Base-by-base conservation (phyloP, 2,329 filamentous ascomycete species). In the Chaetomium sp. region DNA sequence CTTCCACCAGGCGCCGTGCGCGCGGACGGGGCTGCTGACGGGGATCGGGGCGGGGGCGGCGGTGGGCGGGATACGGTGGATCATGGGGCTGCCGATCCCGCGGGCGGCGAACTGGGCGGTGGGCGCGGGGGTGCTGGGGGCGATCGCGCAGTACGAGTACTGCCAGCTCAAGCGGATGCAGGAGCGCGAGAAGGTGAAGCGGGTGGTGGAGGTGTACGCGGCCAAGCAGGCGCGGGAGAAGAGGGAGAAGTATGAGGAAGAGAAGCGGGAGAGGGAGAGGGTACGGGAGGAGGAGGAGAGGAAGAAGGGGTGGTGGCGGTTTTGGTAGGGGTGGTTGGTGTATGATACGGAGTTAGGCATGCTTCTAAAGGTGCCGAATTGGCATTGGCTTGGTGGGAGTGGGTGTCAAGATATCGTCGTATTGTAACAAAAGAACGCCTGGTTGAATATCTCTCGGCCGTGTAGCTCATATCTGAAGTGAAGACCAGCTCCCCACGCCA, bases 21-120 rank as follows among this genome's bases (percentile, higher is more conserved):
- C 92, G 23, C 84, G 93, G 67, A 90, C 96, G 74, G 89, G 91
- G 2, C 82, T 97, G 60, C 80, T 98, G 70, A 87, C 90, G 1
- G 95, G 93, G 27, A 96, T 99, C 72, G 90, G 87, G 0, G 84
- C 86, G 2, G 95, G 92, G 3, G 90, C 92, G 68, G 90, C 85
- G 4, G 78, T 92, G 35, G 94, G 93, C 62, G 89, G 88, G 65
- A 72, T 93, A 62, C 86, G 90, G 68, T 90, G 88, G 72, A 81
- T 97, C 25, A 78, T 92, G 70, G 87, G 90, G 79, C 87, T 84
- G 50, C 82, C 83, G 21, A 78, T 92, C 66, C 84, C 83, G 63
- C 86, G 85, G 72, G 87, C 91, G 0, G 88, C 90, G 42, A 96
- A 96, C 73, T 96, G 91, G 90, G 93, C 92, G 0, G 92, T 95